Base-by-base conservation (phyloP, 352 stramenopile genomes). In the Phytophthora sansomeana region DNA sequence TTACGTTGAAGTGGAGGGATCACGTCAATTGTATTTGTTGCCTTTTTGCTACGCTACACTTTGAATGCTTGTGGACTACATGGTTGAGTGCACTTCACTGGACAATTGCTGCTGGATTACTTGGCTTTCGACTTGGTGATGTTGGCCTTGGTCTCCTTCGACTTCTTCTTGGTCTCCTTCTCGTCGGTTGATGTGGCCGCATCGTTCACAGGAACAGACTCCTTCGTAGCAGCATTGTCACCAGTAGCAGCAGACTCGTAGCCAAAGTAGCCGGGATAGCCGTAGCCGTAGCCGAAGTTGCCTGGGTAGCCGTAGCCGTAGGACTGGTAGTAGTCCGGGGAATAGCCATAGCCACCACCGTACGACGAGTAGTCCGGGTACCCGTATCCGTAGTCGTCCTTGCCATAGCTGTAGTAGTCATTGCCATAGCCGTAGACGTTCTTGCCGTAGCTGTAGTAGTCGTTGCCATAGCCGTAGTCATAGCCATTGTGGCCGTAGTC, bases 321-420 rank as follows among this genome's bases (percentile, higher is more conserved):
- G 26, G 49, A 56, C 49, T 32, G 49, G 51, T 39, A 47, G 32
- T 44, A 59, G 24, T 48, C 51, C 36, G 51, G 51, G 36, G 49
- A 59, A 26, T 59, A 59, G 38, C 51, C 35, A 6, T 21, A 58
- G 35, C 33, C 26, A 11, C 50, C 26, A 10, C 51, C 36, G 51
- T 49, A 59, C 16, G 51, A 50, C n/a, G 51, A 59, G 38, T 59
- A 59, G 50, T 58, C 50, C 32, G 50, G 36, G 35, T 26, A 43
- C 7, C 19, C 41, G 51, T 46, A 46, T 28, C 39, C 39, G 26
- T 46, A 46, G 39, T 46, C 39, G 2, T 46, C 38, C 3, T 48
- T 47, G 16, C 51, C 38, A 13, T 59, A 59, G 24, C 24, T 14
- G 26, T 51, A 36, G 44, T 32, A 36, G 44, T n/a, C 44, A 16